Evolutionary conservation across 495 filamentous ascomycete genomes (phyloP).

Genomic region (Rhypophila decipiens): DNA sequence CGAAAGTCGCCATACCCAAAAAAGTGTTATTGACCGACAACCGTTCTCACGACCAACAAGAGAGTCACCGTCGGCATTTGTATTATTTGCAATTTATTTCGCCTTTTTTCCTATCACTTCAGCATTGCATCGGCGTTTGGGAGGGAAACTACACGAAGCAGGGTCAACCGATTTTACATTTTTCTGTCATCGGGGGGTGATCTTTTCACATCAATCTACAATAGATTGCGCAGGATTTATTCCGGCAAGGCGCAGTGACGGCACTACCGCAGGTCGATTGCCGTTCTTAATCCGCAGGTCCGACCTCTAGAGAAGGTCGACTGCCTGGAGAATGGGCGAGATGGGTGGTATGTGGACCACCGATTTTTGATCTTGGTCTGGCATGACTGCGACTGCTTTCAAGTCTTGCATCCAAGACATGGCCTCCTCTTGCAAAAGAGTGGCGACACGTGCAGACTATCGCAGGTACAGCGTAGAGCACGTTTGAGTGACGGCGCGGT

Average conservation of each 20-base stretch:
- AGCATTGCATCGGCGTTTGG: constrained; percentile 55
- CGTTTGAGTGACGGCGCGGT: background rate
- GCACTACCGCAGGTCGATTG: constrained; percentile 52
- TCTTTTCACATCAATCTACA: constrained; percentile 3
- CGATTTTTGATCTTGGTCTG: background rate
- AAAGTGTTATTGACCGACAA: constrained; percentile 15
- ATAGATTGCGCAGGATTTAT: constrained; percentile 12
- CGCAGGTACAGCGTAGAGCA: background rate
- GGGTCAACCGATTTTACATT: constrained; percentile 1
- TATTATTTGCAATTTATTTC: constrained; percentile 31
- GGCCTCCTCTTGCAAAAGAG: no score
- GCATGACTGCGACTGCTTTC: constrained; percentile 13
- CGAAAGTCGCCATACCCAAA: constrained; percentile 30
- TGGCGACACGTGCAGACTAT: no score
- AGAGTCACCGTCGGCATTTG: constrained; percentile 11
- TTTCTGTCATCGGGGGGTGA: background rate
- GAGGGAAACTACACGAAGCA: constrained; percentile 25
- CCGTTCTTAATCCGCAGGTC: constrained; percentile 36
- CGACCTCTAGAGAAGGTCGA: background rate
- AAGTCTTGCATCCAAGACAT: background rate
- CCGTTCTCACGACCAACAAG: background rate
- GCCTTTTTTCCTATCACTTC: constrained; percentile 11
- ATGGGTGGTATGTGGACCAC: background rate
- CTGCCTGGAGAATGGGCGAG: background rate
- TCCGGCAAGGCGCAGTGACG: constrained; percentile 10